Evolutionary conservation across 1,284 basidiomycete species (phyloP), one percentile per base, ranked within the genome.

Genomic region (Cystobasidium sp.): DNA sequence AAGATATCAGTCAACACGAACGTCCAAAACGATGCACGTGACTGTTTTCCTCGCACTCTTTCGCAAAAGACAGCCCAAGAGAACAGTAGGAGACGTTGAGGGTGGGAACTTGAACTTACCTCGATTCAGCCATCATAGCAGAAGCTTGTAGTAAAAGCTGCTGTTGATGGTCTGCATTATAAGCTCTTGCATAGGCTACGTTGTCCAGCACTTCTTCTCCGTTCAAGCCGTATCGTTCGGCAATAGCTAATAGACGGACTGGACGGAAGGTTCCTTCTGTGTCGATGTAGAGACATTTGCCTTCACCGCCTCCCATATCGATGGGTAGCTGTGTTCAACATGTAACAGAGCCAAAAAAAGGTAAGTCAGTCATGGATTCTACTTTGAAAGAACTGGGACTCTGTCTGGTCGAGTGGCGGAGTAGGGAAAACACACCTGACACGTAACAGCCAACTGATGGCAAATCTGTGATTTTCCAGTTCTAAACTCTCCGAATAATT

Each of bases 251-350:
- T 69, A 99, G 85, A 75, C 97, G 92, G 47, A 93, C 91, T 18
- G 97, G 97, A 78, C 97, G 93, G 86, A 99, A 99, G 3, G 97
- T 99, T 10, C 95, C 95, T 82, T 99, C 96, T 0, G 97, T 99
- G 83, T 99, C 97, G 83, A 99, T 98, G 83, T 96, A 99, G 61
- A 99, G 85, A 81, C 96, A 98, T 84, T 99, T 99, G 63, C 97
- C 97, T 83, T 99, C 97, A 6, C 97, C 97, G 41, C 97, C 97
- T 37, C 97, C 97, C 95, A 98, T 97, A 79, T 89, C 91, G 58
- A 96, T 91, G 0, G 97, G 97, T 8, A 99, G 88, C 85, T 88
- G 77, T 8, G 37, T 14, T 44, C 1, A 14, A 12, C 61, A 44
- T 8, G 61, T 37, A 66, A 24, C 6, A 1, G 12, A 22, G 12